Evolutionary conservation across 306 rosid genomes (phyloP).

Genomic region (Lathyrus sativus): DNA sequence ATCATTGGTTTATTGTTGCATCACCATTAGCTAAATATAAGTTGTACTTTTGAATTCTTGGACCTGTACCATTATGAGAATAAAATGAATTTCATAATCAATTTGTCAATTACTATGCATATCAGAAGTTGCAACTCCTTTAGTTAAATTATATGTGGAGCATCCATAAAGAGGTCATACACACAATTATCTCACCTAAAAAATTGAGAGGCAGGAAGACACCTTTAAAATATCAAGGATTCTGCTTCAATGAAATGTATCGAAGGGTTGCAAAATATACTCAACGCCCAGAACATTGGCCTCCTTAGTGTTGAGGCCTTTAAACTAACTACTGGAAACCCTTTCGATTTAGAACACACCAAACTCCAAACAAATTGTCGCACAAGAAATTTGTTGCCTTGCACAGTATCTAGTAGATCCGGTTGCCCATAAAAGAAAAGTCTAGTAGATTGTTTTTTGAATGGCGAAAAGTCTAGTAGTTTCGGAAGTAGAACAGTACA

Average conservation of each 20-base stretch:
- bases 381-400: not conserved
- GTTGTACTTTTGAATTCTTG: not conserved
- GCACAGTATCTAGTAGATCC: not conserved
- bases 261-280: conserved; percentile 2
- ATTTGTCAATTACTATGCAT: not conserved
- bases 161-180: conserved; percentile 15
- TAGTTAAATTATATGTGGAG: not conserved
- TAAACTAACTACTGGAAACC: not conserved
- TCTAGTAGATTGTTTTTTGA: not conserved
- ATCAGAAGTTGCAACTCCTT: conserved; percentile 17
- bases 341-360: conserved; percentile 26
- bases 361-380: not conserved
- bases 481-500: conserved; percentile 7
- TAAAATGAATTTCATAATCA: not conserved
- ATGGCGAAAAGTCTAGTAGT: no score
- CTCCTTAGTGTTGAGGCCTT: conserved; percentile 3
- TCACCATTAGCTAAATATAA: conserved; percentile 12
- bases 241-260: conserved; percentile 17
- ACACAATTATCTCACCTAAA: not conserved
- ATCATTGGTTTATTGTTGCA: conserved; percentile 14
- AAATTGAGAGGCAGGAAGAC: not conserved
- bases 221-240: not conserved
- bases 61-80: conserved; percentile 1
- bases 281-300: not conserved
- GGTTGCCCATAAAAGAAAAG: no score